Percentiles rank a stretch among this genome's conserved stretches.
Evolutionary conservation across 169 alveolate species (phyloP).

Genomic region (Cryptosporidium meleagridis): DNA sequence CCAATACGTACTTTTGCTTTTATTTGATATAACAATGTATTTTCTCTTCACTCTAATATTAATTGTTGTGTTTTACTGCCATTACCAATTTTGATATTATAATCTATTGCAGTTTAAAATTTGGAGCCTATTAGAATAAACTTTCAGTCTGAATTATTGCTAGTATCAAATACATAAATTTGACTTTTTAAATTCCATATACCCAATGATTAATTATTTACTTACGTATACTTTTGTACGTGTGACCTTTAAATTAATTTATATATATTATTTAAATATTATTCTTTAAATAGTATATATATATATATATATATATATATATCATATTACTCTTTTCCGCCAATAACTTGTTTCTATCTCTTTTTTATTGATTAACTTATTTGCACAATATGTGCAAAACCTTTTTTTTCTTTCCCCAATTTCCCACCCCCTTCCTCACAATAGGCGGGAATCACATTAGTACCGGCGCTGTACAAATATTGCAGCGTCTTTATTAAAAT

Average conservation of each 20-base stretch:
- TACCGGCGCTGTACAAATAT: neutral
- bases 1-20: neutral
- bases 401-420: neutral
- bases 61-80: neutral
- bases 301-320: too few species aligned
- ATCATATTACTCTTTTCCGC: neutral
- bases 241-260: neutral
- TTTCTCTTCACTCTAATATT: neutral
- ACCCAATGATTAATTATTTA: neutral
- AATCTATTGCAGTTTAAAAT: neutral
- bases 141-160: neutral
- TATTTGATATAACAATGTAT: neutral
- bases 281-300: too few species aligned
- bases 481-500: neutral
- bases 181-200: neutral
- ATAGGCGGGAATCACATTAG: neutral
- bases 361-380: neutral
- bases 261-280: too few species aligned
- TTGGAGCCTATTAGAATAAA: neutral
- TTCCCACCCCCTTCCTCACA: neutral
- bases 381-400: conserved; percentile 8
- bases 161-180: neutral
- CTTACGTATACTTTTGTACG: neutral
- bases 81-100: neutral
- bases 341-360: neutral